phyloP scores from a whole-genome alignment of 208 protist species.

The Crithidia acanthocephali region DNA sequence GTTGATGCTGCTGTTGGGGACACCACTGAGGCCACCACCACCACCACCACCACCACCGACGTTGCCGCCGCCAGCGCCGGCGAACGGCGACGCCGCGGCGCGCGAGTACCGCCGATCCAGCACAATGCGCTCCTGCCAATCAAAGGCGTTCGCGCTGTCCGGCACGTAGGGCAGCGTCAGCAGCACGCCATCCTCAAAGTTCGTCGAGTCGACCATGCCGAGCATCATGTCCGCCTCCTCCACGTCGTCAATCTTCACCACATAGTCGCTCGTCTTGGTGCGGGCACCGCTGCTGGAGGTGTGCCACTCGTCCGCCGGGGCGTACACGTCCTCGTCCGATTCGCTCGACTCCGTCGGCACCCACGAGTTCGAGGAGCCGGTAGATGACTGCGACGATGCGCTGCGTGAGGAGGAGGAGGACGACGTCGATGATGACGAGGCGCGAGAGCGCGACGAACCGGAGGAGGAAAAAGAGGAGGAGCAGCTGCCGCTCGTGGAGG shows the following conservation, averaged over 20 bases:
- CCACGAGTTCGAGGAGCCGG: constrained; percentile 29
- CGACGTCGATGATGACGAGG: not conserved
- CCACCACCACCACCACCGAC: not conserved
- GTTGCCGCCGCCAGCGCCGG: too few species aligned
- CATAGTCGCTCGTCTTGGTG: constrained; percentile 54
- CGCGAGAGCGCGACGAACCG: constrained; percentile 9
- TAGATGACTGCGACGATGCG: not conserved
- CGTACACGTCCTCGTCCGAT: constrained; percentile 37
- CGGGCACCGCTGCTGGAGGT: constrained; percentile 26
- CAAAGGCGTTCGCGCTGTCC: constrained; percentile 61
- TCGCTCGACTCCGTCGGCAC: constrained; percentile 36
- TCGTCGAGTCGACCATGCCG: constrained; percentile 58
- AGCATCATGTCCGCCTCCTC: constrained; percentile 91
- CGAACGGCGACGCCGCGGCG: constrained; percentile 7
- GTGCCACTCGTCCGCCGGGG: constrained; percentile 32
- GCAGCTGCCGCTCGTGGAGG: constrained; percentile 9
- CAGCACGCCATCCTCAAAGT: constrained; percentile 76
- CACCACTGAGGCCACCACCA: not conserved
- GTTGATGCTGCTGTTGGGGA: constrained; percentile 5
- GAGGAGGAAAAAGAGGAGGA: constrained; percentile 10
- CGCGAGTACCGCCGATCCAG: constrained; percentile 72
- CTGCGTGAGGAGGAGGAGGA: constrained; percentile 8
- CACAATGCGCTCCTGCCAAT: constrained; percentile 72
- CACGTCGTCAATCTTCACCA: constrained; percentile 89
- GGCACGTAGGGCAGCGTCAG: constrained; percentile 87